Conservation (phyloP, 176 grass and related monocot genomes). For the Paspalum vaginatum region DNA sequence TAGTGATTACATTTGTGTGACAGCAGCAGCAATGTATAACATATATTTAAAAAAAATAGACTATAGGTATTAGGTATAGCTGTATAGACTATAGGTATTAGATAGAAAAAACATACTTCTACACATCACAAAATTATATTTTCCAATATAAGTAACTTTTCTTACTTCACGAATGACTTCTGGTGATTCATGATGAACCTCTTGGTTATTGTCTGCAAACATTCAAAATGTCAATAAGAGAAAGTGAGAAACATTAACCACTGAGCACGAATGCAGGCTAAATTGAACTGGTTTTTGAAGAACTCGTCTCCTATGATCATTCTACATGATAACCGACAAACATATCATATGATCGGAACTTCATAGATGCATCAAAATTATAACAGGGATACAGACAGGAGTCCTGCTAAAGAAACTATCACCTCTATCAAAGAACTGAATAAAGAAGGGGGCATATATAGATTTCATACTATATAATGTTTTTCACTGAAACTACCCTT, state of each 20-base stretch:
- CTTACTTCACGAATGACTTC: constrained; percentile 40
- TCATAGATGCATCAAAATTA: background rate
- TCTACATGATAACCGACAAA: background rate
- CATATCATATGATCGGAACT: background rate
- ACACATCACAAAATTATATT: constrained; percentile 5
- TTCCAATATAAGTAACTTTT: constrained; percentile 28
- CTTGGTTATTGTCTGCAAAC: constrained; percentile 36
- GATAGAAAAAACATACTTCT: background rate
- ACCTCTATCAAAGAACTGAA: background rate
- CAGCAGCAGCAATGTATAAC: background rate
- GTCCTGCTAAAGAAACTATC: background rate
- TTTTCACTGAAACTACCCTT: background rate
- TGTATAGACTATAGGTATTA: background rate
- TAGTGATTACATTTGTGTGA: constrained; percentile 15
- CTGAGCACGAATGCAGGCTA: background rate
- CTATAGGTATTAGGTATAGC: background rate
- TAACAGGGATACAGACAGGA: background rate
- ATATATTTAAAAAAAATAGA: background rate
- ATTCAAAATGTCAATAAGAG: constrained; percentile 34
- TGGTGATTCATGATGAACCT: constrained; percentile 19
- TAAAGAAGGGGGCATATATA: background rate
- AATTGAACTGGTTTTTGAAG: background rate
- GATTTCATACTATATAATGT: background rate
- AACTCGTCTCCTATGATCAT: background rate
- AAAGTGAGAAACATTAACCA: constrained; percentile 23